These are phyloP conservation scores for Coleophoma cylindrospora DNA, from an alignment of 2,329 filamentous ascomycete species.

Conservation along the genomic window DNA sequence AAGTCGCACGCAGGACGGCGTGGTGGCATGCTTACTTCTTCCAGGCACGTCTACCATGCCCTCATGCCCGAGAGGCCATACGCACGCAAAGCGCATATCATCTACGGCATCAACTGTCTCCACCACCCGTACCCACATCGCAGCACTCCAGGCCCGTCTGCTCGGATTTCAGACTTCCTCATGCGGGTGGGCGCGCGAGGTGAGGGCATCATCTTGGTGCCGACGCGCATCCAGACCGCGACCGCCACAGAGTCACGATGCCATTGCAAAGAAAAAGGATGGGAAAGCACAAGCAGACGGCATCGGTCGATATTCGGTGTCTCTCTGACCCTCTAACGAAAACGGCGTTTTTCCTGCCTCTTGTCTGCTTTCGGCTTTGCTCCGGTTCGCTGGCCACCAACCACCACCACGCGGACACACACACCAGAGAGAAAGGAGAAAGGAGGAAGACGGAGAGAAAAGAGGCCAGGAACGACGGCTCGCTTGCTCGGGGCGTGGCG, in stretches of 20 bases:
- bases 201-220: background rate
- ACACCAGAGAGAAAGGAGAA: no score
- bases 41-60: background rate
- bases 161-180: background rate
- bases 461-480: no score
- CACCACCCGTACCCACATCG: background rate
- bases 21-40: background rate
- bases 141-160: conserved; percentile 1
- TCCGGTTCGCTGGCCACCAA: no score
- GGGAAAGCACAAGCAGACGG: background rate
- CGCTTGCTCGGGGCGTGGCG: no score
- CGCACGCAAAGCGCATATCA: background rate
- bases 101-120: background rate
- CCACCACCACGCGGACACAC: no score
- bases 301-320: background rate
- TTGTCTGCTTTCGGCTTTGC: no score
- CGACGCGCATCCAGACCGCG: background rate
- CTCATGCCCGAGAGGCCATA: background rate
- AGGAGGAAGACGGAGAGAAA: no score
- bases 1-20: background rate
- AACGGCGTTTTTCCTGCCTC: no score
- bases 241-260: background rate
- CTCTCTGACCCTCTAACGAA: background rate
- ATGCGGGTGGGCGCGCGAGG: background rate
- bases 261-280: background rate